phyloP scores from a whole-genome alignment of 306 rosid species.

The Trifolium pratense region DNA sequence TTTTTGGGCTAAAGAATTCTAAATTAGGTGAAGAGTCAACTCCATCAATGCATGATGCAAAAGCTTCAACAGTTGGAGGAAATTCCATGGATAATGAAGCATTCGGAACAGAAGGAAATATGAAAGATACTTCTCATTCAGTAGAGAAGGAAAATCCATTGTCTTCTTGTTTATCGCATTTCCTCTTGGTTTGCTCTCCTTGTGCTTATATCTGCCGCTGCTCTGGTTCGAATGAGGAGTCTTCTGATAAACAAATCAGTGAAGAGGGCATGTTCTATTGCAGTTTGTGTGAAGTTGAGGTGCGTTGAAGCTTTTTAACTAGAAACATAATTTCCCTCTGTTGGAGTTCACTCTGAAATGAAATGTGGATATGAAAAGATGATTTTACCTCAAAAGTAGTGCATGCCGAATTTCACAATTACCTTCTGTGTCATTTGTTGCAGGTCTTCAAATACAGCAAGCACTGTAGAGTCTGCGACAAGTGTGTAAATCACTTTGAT shows the following conservation, averaged over 20 bases:
- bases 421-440: constrained; percentile 35
- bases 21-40: constrained; percentile 72
- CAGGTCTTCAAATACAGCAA: constrained; percentile 98
- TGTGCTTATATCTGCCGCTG: constrained; percentile 69
- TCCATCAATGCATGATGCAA: constrained; percentile 64
- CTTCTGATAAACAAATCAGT: constrained; percentile 66
- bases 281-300: constrained; percentile 99
- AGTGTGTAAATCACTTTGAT: constrained; percentile 90
- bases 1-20: constrained; percentile 52
- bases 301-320: constrained; percentile 48
- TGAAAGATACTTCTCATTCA: constrained; percentile 51
- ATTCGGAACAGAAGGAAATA: constrained; percentile 51
- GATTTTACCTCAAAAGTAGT: constrained; percentile 23
- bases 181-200: constrained; percentile 69
- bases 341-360: background rate
- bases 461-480: constrained; percentile 97
- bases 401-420: constrained; percentile 29
- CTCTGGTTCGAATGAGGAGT: constrained; percentile 62
- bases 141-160: constrained; percentile 44
- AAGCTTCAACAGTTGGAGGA: constrained; percentile 57
- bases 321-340: constrained; percentile 6
- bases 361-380: background rate
- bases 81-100: constrained; percentile 62
- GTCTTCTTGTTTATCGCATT: constrained; percentile 52
- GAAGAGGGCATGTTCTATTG: constrained; percentile 98